phyloP scores from a whole-genome alignment of 805 yeast genomes.

The Metschnikowia amazonensis region DNA sequence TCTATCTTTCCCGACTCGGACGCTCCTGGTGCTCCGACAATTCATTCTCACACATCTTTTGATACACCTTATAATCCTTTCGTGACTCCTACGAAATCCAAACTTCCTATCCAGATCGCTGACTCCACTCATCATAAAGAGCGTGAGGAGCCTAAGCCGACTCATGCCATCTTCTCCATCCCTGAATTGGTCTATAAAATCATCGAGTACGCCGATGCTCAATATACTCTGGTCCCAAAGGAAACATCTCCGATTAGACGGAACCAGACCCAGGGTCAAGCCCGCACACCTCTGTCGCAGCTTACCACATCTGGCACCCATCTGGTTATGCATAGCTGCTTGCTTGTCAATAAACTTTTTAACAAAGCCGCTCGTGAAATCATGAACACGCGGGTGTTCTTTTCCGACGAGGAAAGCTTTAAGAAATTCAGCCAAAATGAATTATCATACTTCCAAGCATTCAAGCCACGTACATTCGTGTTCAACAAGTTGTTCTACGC shows the following conservation, averaged over 20 bases:
- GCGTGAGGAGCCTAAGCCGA: background rate
- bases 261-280: constrained; percentile 31
- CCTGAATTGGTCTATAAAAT: constrained; percentile 74
- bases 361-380: constrained; percentile 50
- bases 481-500: constrained; percentile 61
- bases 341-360: constrained; percentile 70
- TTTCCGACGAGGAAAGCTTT: constrained; percentile 48
- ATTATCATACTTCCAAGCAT: constrained; percentile 3
- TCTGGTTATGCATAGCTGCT: constrained; percentile 51
- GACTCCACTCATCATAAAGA: background rate
- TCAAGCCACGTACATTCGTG: constrained; percentile 45
- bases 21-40: background rate
- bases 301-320: background rate
- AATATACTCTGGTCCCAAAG: constrained; percentile 50
- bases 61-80: background rate
- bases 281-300: background rate
- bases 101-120: background rate
- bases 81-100: background rate
- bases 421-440: constrained; percentile 25
- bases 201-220: constrained; percentile 55
- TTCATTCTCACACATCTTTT: background rate
- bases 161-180: constrained; percentile 50
- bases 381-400: constrained; percentile 52
- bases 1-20: background rate
- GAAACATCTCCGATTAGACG: constrained; percentile 61